Base-by-base conservation (phyloP, 78 protist species). In the Dictyostelium capitatum region DNA sequence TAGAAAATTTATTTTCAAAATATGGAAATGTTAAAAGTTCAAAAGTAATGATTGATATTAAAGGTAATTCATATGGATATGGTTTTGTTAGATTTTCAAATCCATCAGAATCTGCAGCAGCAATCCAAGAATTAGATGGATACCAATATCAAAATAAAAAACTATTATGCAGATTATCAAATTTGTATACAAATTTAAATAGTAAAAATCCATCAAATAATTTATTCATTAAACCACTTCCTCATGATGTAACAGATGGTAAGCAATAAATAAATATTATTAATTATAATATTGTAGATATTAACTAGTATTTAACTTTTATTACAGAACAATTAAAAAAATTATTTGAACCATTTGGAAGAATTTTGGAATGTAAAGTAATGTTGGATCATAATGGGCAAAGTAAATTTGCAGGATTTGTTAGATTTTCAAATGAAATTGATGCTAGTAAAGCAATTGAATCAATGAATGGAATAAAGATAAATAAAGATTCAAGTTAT, bases 321-420 rank as follows among this genome's bases (percentile, higher is more conserved):
- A n/a, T n/a, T n/a, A n/a, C n/a, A 32, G 92, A 77, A 41, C 82
- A 77, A 87, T 64, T 87, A 77, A 87, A 51, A 51, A 65, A 77
- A 47, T 77, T 87, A 65, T 87, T 87, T 65, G 30, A 25, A 77
- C 79, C 78, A 48, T 87, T 62, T 77, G 92, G 92, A 19, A 82
- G 65, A 28, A 77, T 87, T 51, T 8, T 57, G 8, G 92, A 87
- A 62, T 87, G 92, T 65, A 87, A 87, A 65, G 92, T 87, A 50
- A 87, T 87, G 92, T 41, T 87, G 10, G 92, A 87, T 43, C 48
- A 87, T 47, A 87, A 77, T 56, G 92, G 92, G 0, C 69, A 87
- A 43, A 87, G 92, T 77, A 87, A 87, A 50, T 87, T 87, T 17
- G 92, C 92, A 43, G 92, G 92, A 48, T 87, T 87, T 87, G 92